Evolutionary conservation across 2,329 filamentous ascomycete species (phyloP), one percentile per base, ranked within the genome.

Genomic region (Pseudogymnoascus sp.): DNA sequence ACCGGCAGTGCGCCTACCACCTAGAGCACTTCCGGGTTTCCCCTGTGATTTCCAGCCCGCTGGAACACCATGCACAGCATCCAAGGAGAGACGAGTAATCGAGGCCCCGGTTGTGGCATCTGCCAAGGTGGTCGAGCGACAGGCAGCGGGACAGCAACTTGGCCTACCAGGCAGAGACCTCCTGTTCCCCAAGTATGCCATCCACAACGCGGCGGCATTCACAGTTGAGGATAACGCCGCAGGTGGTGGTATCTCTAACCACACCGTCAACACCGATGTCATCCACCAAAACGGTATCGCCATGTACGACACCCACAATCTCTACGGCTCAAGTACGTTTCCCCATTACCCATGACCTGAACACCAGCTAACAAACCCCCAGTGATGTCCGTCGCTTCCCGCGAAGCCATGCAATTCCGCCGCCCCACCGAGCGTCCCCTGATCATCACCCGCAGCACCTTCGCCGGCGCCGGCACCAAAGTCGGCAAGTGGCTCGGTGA

Each of bases 271-370:
- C 66, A 89, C 87, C 0, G 82, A 90, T 69, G 75, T 90, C 7
- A 80, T 86, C 7, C 88, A 91, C 71, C 79, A 84, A 42, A 86
- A 88, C 63, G 88, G 88, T 1, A 76, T 86, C 38, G 78, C 79
- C 19, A 84, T 89, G 72, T 91, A 90, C 70, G 90, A 92, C 67
- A 89, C 85, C 0, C 90, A 92, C 72, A 92, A 92, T 67, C 74
- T 92, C 1, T 91, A 90, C 72, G 90, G 90, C 1, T 82, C 83
- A 6, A 86, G 75, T 77, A 71, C 72, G 38, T 72, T 12, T 35
- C 49, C 4, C 9, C 8, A 36, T 33, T 33, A n/a, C 35, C 8
- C 12, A 3, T 9, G 66, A 41, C 66, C 55, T n/a, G 7, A 42
- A 41, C n/a, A 35, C 33, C 19, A 66, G 35, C 62, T 66, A 60